These are phyloP conservation scores for Auriculariales sp. DNA, from an alignment of 768 basidiomycete genomes.

Conservation along the genomic window DNA sequence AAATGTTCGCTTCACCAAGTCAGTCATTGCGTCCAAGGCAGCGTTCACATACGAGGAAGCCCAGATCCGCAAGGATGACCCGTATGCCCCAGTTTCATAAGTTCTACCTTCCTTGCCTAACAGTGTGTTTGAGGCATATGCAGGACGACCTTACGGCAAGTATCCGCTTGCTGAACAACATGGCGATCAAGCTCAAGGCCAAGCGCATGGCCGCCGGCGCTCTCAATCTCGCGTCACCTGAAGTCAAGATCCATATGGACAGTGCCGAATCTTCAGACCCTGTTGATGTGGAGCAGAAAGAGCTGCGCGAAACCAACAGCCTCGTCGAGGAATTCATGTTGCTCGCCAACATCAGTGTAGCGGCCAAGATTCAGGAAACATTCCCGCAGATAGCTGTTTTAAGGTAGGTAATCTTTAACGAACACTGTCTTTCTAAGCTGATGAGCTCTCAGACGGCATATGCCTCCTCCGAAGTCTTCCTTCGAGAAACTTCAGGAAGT, in stretches of 20 bases:
- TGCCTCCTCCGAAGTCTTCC: conserved; percentile 82
- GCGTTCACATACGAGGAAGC: conserved; percentile 97
- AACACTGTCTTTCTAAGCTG: not conserved
- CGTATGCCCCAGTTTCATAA: conserved; percentile 31
- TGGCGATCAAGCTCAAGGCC: conserved; percentile 75
- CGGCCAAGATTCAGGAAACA: conserved; percentile 77
- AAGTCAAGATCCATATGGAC: conserved; percentile 93
- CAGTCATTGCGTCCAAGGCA: conserved; percentile 89
- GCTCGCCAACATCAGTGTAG: conserved; percentile 91
- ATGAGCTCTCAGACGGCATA: conserved; percentile 49
- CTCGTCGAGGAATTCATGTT: conserved; percentile 99
- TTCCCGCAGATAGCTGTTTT: conserved; percentile 95
- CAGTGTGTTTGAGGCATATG: conserved; percentile 32
- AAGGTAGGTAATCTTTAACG: conserved; percentile 29
- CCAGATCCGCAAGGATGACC: conserved; percentile 84
- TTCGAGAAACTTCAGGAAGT: conserved; percentile 95
- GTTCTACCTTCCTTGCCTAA: not conserved
- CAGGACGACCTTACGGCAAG: conserved; percentile 72
- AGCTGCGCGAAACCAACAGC: conserved; percentile 83
- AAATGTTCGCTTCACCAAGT: conserved; percentile 83
- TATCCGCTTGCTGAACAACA: conserved; percentile 75
- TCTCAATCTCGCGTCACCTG: conserved; percentile 92
- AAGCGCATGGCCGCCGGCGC: conserved; percentile 92
- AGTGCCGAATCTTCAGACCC: conserved; percentile 89
- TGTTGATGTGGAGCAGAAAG: conserved; percentile 94